Conservation (phyloP, 2,329 filamentous ascomycete genomes). For the Fusarium euwallaceae region DNA sequence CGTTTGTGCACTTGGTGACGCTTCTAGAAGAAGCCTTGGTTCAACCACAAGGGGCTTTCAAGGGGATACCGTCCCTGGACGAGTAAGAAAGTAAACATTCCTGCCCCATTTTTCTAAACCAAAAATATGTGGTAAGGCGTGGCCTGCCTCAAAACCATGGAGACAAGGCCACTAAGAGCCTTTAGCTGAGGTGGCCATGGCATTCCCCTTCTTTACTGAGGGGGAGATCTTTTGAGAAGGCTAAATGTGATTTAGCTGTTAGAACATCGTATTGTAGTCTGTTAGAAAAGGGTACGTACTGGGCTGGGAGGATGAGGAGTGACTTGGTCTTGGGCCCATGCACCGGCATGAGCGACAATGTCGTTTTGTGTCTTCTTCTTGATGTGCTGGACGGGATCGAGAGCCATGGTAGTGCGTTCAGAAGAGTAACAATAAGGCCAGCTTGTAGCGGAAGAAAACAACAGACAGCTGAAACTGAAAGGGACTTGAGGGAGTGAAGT, state of each 20-base stretch:
- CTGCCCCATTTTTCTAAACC: neutral
- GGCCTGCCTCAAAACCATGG: neutral
- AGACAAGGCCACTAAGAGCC: neutral
- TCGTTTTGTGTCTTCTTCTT: conserved; percentile 2
- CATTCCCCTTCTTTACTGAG: neutral
- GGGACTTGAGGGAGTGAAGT: neutral
- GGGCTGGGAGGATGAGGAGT: neutral
- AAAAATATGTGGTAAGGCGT: neutral
- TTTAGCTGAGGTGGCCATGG: neutral
- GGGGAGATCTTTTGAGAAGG: neutral
- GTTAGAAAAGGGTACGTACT: neutral
- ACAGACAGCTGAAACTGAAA: neutral
- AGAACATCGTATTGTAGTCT: neutral
- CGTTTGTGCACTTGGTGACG: too few relatives aligned
- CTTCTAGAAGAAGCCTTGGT: neutral
- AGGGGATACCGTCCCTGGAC: neutral
- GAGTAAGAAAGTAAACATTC: neutral
- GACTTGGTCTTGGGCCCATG: neutral
- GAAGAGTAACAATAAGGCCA: neutral
- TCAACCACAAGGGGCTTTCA: neutral
- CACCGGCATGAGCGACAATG: neutral
- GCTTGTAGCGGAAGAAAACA: neutral
- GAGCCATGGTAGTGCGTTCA: neutral
- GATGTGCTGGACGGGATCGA: neutral
- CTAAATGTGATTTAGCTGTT: neutral